Percentiles rank a stretch among this genome's conserved stretches.
These are phyloP conservation scores for Aphanomyces astaci DNA, from an alignment of 352 stramenopile species.

Conservation along the genomic window DNA sequence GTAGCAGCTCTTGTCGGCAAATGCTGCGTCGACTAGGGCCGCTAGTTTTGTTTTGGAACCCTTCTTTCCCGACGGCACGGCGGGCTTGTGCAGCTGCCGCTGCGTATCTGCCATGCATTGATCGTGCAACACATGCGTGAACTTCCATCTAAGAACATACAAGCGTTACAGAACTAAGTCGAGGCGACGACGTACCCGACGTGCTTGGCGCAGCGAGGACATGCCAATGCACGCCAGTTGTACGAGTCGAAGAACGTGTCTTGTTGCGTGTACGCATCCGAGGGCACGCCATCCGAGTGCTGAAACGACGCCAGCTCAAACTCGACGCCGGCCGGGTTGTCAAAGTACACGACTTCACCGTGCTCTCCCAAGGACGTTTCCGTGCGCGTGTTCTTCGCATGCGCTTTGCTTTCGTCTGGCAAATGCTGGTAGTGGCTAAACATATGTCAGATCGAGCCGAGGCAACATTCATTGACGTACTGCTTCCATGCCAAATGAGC, in stretches of 20 bases:
- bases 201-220: conserved; percentile 62
- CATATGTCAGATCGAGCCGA: conserved; percentile 1
- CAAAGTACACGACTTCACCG: conserved; percentile 32
- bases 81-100: neutral
- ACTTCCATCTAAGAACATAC: conserved; percentile 46
- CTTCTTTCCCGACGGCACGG: neutral
- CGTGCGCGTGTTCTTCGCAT: conserved; percentile 38
- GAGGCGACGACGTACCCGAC: conserved; percentile 39
- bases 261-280: conserved; percentile 58
- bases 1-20: conserved; percentile 50
- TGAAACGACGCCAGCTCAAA: conserved; percentile 74
- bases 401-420: conserved; percentile 57
- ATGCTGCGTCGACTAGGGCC: conserved; percentile 31
- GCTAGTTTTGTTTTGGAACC: conserved; percentile 28
- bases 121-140: conserved; percentile 71
- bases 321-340: conserved; percentile 32
- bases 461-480: conserved; percentile 30
- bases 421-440: conserved; percentile 61
- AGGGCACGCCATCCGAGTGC: conserved; percentile 42
- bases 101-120: conserved; percentile 52
- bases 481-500: conserved; percentile 54
- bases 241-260: conserved; percentile 77
- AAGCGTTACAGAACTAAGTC: neutral
- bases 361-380: conserved; percentile 43
- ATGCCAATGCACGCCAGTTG: conserved; percentile 72